Conservation (phyloP, 2,329 filamentous ascomycete genomes). For the Mollisiaceae sp. region DNA sequence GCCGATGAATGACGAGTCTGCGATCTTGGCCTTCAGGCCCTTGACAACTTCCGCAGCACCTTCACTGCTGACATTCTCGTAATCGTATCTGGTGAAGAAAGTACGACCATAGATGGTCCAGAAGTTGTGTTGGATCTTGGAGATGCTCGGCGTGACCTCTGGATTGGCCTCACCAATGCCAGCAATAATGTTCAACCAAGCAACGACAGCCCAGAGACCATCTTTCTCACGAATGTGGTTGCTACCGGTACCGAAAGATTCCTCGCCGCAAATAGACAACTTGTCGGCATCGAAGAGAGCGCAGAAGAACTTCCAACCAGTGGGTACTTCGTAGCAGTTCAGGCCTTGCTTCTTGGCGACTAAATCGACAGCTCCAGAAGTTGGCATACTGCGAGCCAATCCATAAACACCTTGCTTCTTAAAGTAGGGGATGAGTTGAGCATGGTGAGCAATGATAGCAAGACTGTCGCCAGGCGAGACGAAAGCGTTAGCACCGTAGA, state of each 20-base stretch:
- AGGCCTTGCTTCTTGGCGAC: constrained; percentile 95
- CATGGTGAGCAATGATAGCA: constrained; percentile 97
- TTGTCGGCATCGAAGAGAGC: constrained; percentile 93
- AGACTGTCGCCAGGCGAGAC: constrained; percentile 97
- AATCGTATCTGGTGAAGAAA: constrained; percentile 99
- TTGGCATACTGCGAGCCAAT: constrained; percentile 96
- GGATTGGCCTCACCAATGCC: constrained; percentile 85
- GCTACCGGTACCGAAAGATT: constrained; percentile 96
- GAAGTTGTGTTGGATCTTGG: constrained; percentile 95
- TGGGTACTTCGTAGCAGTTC: constrained; percentile 93
- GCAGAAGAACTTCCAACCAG: constrained; percentile 99
- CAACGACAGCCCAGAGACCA: constrained; percentile 94
- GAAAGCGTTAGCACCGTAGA: constrained; percentile 95
- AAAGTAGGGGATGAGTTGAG: constrained; percentile 97
- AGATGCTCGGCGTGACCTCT: constrained; percentile 85
- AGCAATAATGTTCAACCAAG: constrained; percentile 98
- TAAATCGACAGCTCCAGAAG: constrained; percentile 91
- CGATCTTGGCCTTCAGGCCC: constrained; percentile 79
- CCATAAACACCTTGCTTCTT: constrained; percentile 96
- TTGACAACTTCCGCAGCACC: constrained; percentile 90
- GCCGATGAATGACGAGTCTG: constrained; percentile 75
- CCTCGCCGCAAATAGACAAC: constrained; percentile 97
- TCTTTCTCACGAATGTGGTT: constrained; percentile 99
- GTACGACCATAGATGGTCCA: constrained; percentile 96
- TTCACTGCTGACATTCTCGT: constrained; percentile 91